Base-by-base conservation (phyloP, 139 green algal species). In the Volvox africanus region DNA sequence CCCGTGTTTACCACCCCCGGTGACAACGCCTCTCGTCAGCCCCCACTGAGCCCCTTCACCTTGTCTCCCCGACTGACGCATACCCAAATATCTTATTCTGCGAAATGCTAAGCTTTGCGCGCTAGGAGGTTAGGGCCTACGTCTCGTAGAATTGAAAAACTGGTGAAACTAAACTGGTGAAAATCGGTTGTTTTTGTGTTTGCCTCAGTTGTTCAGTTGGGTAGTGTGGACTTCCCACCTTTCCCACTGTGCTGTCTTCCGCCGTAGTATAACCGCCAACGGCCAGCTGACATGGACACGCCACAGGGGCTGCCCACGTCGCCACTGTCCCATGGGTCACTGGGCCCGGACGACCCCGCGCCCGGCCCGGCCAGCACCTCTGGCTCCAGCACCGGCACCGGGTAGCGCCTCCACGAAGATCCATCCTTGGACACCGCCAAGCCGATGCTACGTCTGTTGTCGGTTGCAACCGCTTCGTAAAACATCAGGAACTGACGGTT, bases 181-280 rank as follows among this genome's bases (percentile, higher is more conserved):
- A n/a, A n/a, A n/a, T 55, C 44, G 44, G 44, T 55, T 55, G 11
- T 24, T 28, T 28, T 73, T 12, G 6, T 11, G 65, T 30, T 28
- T 30, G 62, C 62, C 62, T 17, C 62, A 69, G 68, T 26, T n/a
- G 14, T 79, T 9, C 20, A 35, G 71, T 79, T n/a, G 26, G 9
- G 17, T 79, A 21, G 9, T 21, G 71, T 79, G 71, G 26, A 73
- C 26, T 3, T 61, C 91, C 50, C 73, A 93, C 84, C 86, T 78
- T 65, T 19, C 17, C 61, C 62, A 37, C 79, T 80, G 35, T 35
- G 36, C 68, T 50, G 1, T 13, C 86, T 71, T 14, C 96, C 97
- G 11, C 90, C 83, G 85, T 98, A 99, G 92, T 99, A 99, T 67
- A 99, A 73, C 88, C 97, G 92, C 96, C 96, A 99, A 68, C 81